Base-by-base conservation (phyloP, 495 filamentous ascomycete genomes). In the Articulospora tetracladia region DNA sequence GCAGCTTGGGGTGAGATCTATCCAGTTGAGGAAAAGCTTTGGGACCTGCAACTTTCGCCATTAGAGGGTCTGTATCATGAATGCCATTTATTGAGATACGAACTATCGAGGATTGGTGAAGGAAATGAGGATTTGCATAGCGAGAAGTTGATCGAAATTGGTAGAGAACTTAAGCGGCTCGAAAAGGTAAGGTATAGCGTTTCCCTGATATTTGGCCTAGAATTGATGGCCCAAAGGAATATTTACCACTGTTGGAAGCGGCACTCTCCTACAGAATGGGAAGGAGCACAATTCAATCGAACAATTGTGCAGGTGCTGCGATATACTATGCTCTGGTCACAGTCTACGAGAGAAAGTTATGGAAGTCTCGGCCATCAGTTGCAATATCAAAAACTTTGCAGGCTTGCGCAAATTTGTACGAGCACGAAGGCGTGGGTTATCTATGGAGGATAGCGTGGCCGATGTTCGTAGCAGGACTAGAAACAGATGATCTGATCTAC, bases 11-110 rank as follows among this genome's bases (percentile, higher is more conserved):
- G 53, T 36, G 32, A 55, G 17, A 36, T 36, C 10, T 55, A 55
- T 41, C 53, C 53, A 8, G 17, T 30, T 3, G 53, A 55, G 30
- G 53, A 55, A 55, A 19, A 36, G 36, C 15, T 55, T 20, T 55
- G 53, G 53, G 53, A 55, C 24, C 27, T 55, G 19, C 32, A 55
- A 41, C 27, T 55, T 32, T 36, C 27, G 8, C 53, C 30, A 15
- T 39, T 55, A n/a, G 27, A 55, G 36, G 27, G 24, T 55, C 24
- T 55, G 36, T 36, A 36, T 20, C 53, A 55, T 20, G 53, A 55
- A 36, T 36, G 32, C 23, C 27, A 36, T 23, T 20, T 55, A 24
- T 19, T 55, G 11, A 55, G 32, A 23, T 55, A 55, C 30, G 30
- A 55, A 41, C 30, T 55, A 12, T 39, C 28, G 4, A 3, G 11